These are phyloP conservation scores for Fomitopsis schrenkii DNA, from an alignment of 1,284 basidiomycete species.

Conservation along the genomic window DNA sequence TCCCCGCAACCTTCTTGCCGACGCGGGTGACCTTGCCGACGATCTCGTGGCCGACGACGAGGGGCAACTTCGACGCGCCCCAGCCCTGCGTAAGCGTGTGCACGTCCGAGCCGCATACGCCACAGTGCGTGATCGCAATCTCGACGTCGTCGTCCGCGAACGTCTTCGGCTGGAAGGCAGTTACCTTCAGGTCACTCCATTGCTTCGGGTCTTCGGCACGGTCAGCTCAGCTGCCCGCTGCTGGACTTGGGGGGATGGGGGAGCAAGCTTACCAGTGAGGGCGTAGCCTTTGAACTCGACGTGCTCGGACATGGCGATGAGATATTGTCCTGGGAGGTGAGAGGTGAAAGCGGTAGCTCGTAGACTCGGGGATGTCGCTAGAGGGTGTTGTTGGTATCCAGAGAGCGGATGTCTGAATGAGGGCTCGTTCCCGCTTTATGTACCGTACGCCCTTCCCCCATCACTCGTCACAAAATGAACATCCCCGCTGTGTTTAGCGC, in stretches of 20 bases:
- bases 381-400: background rate
- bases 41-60: constrained; percentile 57
- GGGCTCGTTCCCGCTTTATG: background rate
- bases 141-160: constrained; percentile 33
- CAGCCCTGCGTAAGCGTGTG: constrained; percentile 49
- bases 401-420: background rate
- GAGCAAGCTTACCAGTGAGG: constrained; percentile 9
- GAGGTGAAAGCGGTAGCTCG: background rate
- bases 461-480: background rate
- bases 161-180: constrained; percentile 31
- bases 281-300: constrained; percentile 20
- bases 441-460: background rate
- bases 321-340: background rate
- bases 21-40: constrained; percentile 51
- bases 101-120: constrained; percentile 47
- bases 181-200: constrained; percentile 40
- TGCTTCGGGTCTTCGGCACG: constrained; percentile 15
- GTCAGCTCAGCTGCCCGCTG: background rate
- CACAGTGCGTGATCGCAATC: constrained; percentile 36
- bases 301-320: constrained; percentile 1
- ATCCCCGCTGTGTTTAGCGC: background rate
- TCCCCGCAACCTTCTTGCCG: constrained; percentile 47
- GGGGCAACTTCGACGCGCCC: constrained; percentile 37
- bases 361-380: background rate
- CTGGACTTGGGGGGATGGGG: background rate